Base-by-base conservation (phyloP, 345 rosid species). In the Hypericum perforatum region DNA sequence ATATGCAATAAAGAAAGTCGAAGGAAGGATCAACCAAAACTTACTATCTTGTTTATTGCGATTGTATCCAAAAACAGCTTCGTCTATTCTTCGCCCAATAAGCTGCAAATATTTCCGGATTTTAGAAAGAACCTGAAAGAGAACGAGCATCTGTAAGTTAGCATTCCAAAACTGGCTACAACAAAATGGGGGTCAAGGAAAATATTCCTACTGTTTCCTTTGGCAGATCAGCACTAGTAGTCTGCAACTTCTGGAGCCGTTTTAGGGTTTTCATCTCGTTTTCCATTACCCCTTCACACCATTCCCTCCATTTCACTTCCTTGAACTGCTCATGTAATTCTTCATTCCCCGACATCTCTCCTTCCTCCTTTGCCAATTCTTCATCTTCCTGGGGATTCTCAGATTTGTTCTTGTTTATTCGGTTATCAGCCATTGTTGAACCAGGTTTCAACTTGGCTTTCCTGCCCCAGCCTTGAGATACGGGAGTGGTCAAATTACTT, bases 271-370 rank as follows among this genome's bases (percentile, higher is more conserved):
- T 89, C 49, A 80, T 76, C 70, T 89, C 91, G 58, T 62, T 76
- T 43, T 59, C 74, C 95, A 94, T 80, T 42, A 85, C 94, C 67
- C 86, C 99, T 75, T 86, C 87, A 72, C 99, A 94, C 99, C 99
- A 94, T 72, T 94, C 99, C 94, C 76, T 94, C 99, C 99, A 94
- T 76, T 94, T 94, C 53, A 78, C 88, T 79, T 89, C 97, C 84
- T 82, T 94, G 50, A 94, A 94, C 69, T 94, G 99, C 73, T 89
- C 97, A 43, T 84, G 81, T 22, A 94, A 82, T 75, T 84, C 97
- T 64, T 84, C 99, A 37, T 84, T 72, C 71, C 82, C 99, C 7
- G 99, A 94, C 97, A 94, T 94, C 68, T 94, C 99, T 49, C 99
- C 99, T 76, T 94, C 99, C 75, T 94, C 99, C 69, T 94, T 94